Conservation (phyloP, 768 basidiomycete genomes). For the Kwoniella bestiolae region DNA sequence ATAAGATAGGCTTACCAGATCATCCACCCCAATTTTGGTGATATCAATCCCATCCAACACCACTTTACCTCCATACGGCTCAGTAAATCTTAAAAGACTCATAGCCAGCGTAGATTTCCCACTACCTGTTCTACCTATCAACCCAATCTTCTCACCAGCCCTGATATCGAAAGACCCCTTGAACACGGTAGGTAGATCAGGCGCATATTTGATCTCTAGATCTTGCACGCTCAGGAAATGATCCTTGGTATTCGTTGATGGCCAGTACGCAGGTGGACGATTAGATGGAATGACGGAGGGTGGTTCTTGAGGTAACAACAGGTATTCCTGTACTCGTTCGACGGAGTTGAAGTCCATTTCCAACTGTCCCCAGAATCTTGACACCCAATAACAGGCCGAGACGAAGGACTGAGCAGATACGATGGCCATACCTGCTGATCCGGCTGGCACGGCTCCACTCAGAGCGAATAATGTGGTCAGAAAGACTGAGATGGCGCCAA, state of each 20-base stretch:
- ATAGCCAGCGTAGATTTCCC: slow-evolving; percentile 70
- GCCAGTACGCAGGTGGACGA: slow-evolving; percentile 90
- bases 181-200: slow-evolving; percentile 79
- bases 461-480: slow-evolving; percentile 78
- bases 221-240: slow-evolving; percentile 72
- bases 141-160: slow-evolving; percentile 74
- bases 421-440: slow-evolving; percentile 66
- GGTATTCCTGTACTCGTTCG: slow-evolving; percentile 88
- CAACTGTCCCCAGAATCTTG: slow-evolving; percentile 54
- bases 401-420: slow-evolving; percentile 73
- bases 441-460: slow-evolving; percentile 61
- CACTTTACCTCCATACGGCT: slow-evolving; percentile 75
- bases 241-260: slow-evolving; percentile 68
- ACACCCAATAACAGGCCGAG: slow-evolving; percentile 57
- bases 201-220: slow-evolving; percentile 78
- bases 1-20: slow-evolving; percentile 67
- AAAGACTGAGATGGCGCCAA: slow-evolving; percentile 75
- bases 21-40: slow-evolving; percentile 79
- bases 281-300: slow-evolving; percentile 72
- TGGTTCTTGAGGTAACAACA: slow-evolving; percentile 85
- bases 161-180: slow-evolving; percentile 74
- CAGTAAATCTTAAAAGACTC: slow-evolving; percentile 82
- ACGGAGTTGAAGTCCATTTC: slow-evolving; percentile 67
- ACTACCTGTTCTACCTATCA: slow-evolving; percentile 75
- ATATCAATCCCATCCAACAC: slow-evolving; percentile 88